phyloP scores from a whole-genome alignment of 2,329 filamentous ascomycete species.

The Huntiella decipiens region DNA sequence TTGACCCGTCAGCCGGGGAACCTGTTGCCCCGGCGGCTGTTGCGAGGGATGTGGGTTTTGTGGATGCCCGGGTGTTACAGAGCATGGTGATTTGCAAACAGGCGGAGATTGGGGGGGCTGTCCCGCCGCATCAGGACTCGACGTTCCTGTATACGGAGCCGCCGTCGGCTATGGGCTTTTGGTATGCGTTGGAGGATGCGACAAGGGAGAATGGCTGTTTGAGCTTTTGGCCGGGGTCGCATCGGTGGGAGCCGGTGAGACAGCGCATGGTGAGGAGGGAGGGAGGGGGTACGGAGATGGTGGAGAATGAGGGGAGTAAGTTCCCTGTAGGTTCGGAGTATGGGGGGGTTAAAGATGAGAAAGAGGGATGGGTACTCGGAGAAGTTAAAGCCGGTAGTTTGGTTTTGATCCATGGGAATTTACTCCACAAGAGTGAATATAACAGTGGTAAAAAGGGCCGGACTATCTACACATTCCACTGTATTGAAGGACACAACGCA shows the following conservation, averaged over 20 bases:
- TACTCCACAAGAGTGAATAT: slow-evolving; percentile 89
- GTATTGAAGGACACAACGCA: slow-evolving; percentile 62
- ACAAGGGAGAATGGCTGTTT: slow-evolving; percentile 74
- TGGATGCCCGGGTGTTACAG: slow-evolving; percentile 61
- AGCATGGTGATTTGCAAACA: slow-evolving; percentile 99
- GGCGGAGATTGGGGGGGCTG: slow-evolving; percentile 81
- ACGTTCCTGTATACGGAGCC: slow-evolving; percentile 84
- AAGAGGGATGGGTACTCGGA: slow-evolving; percentile 48
- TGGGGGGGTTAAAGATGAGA: slow-evolving; percentile 20
- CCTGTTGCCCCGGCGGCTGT: slow-evolving; percentile 36
- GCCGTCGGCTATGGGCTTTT: slow-evolving; percentile 82
- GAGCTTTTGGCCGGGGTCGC: slow-evolving; percentile 68
- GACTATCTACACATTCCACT: slow-evolving; percentile 94
- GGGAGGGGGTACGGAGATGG: slow-evolving; percentile 46
- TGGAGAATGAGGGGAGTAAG: slow-evolving; percentile 43
- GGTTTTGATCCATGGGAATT: slow-evolving; percentile 87
- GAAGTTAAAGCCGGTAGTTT: slow-evolving; percentile 83
- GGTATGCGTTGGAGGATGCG: slow-evolving; percentile 92
- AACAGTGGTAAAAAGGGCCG: slow-evolving; percentile 72
- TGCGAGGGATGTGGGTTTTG: slow-evolving; percentile 52
- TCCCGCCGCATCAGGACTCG: slow-evolving; percentile 79
- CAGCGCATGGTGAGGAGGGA: slow-evolving; percentile 55
- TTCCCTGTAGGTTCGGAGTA: slow-evolving; percentile 40
- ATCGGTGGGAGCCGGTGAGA: slow-evolving; percentile 50
- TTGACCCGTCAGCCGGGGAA: slow-evolving; percentile 29